Evolutionary conservation across 2,329 filamentous ascomycete species (phyloP).

Genomic region (Pseudogymnoascus sp.): DNA sequence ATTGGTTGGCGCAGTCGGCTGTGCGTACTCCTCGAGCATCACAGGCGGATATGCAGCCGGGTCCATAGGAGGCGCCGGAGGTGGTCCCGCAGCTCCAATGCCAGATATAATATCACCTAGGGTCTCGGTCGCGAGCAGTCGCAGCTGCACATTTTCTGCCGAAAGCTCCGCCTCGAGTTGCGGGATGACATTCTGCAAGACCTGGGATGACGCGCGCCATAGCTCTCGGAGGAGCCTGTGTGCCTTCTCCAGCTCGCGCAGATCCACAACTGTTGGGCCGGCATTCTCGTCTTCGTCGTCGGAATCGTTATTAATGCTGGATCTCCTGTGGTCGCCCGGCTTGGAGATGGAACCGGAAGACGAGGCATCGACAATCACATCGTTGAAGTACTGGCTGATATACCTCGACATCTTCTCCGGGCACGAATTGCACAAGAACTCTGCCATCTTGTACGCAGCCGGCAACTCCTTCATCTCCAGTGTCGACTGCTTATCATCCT

Average conservation of each 20-base stretch:
- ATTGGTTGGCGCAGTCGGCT: slow-evolving; percentile 43
- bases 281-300: slow-evolving; percentile 50
- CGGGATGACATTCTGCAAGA: slow-evolving; percentile 87
- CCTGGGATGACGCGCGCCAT: slow-evolving; percentile 82
- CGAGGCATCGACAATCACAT: slow-evolving; percentile 86
- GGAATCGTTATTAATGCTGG: slow-evolving; percentile 49
- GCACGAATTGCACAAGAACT: slow-evolving; percentile 81
- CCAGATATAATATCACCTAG: slow-evolving; percentile 91
- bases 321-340: slow-evolving; percentile 43
- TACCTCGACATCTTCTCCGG: slow-evolving; percentile 92
- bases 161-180: slow-evolving; percentile 88
- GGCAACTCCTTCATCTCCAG: slow-evolving; percentile 82
- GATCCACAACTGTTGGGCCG: slow-evolving; percentile 71
- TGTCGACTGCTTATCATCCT: slow-evolving; percentile 72
- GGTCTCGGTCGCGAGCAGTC: slow-evolving; percentile 83
- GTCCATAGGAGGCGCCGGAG: slow-evolving; percentile 63
- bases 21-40: slow-evolving; percentile 51
- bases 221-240: slow-evolving; percentile 84
- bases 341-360: slow-evolving; percentile 38
- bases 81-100: slow-evolving; percentile 83
- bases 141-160: slow-evolving; percentile 80
- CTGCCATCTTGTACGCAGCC: slow-evolving; percentile 92
- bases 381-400: slow-evolving; percentile 93
- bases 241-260: slow-evolving; percentile 82
- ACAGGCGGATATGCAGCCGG: slow-evolving; percentile 78